Conservation (phyloP, 139 green algal genomes). For the Tetradesmus lagerheimii region DNA sequence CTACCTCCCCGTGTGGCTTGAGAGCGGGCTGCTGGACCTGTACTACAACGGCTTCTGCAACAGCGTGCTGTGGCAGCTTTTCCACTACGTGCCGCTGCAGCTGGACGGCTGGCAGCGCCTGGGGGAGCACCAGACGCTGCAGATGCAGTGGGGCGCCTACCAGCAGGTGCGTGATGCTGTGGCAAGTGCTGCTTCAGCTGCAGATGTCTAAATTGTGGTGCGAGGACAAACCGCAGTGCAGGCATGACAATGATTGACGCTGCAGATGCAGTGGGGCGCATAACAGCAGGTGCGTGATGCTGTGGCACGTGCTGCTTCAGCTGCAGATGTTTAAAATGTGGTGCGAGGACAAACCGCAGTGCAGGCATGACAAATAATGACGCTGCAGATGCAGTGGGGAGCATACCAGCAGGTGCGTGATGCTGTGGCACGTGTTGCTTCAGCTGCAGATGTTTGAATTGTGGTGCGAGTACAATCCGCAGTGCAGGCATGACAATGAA, state of each 20-base stretch:
- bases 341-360: conserved; percentile 81
- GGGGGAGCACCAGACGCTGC: conserved; percentile 84
- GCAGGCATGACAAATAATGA: no score
- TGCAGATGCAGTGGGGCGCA: conserved; percentile 89
- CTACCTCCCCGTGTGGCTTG: conserved; percentile 94
- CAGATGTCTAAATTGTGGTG: no score
- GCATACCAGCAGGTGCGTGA: conserved; percentile 26
- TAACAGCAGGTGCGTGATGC: conserved; percentile 33
- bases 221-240: no score
- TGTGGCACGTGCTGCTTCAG: no score
- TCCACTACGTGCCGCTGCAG: conserved; percentile 98
- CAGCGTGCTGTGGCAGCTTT: conserved; percentile 97
- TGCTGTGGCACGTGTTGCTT: conserved; percentile 56
- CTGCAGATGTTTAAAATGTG: no score
- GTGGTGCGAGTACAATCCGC: conserved; percentile 85
- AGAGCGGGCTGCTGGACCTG: conserved; percentile 82
- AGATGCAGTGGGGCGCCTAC: conserved; percentile 89
- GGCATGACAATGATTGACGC: no score
- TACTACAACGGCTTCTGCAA: conserved; percentile 99
- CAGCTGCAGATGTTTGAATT: conserved; percentile 23
- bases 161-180: conserved; percentile 49
- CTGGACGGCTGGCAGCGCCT: conserved; percentile 91
- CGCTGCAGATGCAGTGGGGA: conserved; percentile 91
- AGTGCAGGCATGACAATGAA: no score
- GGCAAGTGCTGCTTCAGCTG: no score